Conservation (phyloP, 805 yeast genomes). For the Metschnikowia baotianmanensis region DNA sequence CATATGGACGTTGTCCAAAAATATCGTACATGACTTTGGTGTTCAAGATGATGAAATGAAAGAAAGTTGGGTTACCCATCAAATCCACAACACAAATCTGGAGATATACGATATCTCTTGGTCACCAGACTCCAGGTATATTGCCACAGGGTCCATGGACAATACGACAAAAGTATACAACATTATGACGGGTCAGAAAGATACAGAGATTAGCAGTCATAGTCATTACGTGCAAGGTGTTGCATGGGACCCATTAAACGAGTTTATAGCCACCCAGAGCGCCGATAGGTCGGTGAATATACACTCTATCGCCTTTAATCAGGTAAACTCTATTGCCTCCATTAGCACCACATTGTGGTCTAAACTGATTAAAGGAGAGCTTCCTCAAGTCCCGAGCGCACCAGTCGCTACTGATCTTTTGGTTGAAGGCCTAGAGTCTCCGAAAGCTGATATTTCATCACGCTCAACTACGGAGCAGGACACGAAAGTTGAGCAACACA, state of each 20-base stretch:
- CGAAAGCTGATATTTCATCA: neutral
- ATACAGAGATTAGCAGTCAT: slow-evolving; percentile 67
- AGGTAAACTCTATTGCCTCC: slow-evolving; percentile 22
- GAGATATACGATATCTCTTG: slow-evolving; percentile 91
- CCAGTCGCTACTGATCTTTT: no score
- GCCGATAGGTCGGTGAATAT: slow-evolving; percentile 83
- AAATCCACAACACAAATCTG: slow-evolving; percentile 56
- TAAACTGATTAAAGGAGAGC: slow-evolving; percentile 58
- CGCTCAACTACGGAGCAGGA: neutral
- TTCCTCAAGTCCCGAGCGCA: slow-evolving; percentile 44
- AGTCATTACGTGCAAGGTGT: slow-evolving; percentile 94
- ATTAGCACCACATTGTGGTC: slow-evolving; percentile 29
- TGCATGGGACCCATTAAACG: slow-evolving; percentile 86
- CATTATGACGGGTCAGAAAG: slow-evolving; percentile 53
- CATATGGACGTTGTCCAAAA: slow-evolving; percentile 67
- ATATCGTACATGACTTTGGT: slow-evolving; percentile 59
- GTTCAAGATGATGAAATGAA: slow-evolving; percentile 49
- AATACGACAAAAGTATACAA: slow-evolving; percentile 70
- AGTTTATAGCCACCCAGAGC: slow-evolving; percentile 79
- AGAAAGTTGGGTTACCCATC: slow-evolving; percentile 74
- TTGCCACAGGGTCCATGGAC: slow-evolving; percentile 93
- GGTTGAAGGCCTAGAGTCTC: no score
- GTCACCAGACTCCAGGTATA: slow-evolving; percentile 79
- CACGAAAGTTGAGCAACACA: neutral
- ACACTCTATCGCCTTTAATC: slow-evolving; percentile 3